Evolutionary conservation across 176 grass and related monocot genomes (phyloP), one percentile per base, ranked within the genome.

Genomic region (Rhynchospora pubera): DNA sequence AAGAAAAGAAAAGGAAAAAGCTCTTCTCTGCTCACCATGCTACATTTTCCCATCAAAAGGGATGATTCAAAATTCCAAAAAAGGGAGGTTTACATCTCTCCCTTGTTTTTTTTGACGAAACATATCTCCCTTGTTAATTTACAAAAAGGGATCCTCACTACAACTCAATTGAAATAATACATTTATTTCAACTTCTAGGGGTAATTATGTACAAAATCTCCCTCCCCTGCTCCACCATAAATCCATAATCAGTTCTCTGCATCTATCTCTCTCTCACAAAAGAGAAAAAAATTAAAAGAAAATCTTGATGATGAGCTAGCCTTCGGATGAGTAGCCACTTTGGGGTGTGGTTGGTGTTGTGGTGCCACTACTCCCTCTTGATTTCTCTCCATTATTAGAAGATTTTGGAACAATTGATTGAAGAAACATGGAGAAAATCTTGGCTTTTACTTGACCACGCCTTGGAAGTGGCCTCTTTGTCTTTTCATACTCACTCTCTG

Each of bases 371-470:
- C 5, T 80, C 59, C 24, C 32, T 24, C 28, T 62, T 62, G 78
- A 80, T 80, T 80, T 80, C 19, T 80, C 78, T 59, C 57, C 34
- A 63, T 46, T 80, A 14, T 47, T 62, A 9, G 32, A 24, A 7
- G 39, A 21, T 80, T 80, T 80, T 12, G 78, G 57, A 16, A 15
- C 47, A 39, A 80, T 80, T 7, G 78, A 80, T 26, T 80, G 57
- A 62, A 80, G 24, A 13, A 80, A 24, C n/a, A 80, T 80, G 34
- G 78, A 62, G 11, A 80, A 80, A 9, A 80, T 80, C 57, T 62
- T 80, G 8, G 57, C 57, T 80, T 80, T 80, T 32, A 80, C 78
- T 63, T 80, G 78, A 24, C 78, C 78, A 4, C 78, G 78, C 59
- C 39, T 80, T 43, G 78, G 78, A 15, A 80, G 44, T 47, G 78